Evolutionary conservation across 495 filamentous ascomycete genomes (phyloP).

Genomic region (Apodospora peruviana): DNA sequence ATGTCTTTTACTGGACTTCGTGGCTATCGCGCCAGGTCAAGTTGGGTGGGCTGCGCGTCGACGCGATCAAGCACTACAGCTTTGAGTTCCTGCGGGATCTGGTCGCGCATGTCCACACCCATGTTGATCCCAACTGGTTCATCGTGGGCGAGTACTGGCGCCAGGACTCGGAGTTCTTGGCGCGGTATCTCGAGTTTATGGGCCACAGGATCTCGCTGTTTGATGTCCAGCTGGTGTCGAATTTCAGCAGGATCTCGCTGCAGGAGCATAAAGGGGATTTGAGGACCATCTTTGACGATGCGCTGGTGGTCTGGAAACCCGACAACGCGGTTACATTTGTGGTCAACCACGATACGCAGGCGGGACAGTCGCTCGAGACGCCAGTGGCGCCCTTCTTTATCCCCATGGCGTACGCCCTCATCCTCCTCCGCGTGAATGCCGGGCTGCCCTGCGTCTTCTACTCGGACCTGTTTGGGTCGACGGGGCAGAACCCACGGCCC

Average conservation of each 20-base stretch:
- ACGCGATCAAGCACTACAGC: slow-evolving; percentile 72
- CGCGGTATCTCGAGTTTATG: slow-evolving; percentile 54
- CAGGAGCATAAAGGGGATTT: slow-evolving; percentile 29
- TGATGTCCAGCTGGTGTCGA: slow-evolving; percentile 62
- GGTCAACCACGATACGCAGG: slow-evolving; percentile 50
- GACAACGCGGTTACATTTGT: slow-evolving; percentile 58
- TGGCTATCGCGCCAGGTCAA: slow-evolving; percentile 59
- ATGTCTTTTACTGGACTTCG: slow-evolving; percentile 60
- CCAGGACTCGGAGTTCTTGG: slow-evolving; percentile 49
- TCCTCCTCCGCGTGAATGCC: slow-evolving; percentile 57
- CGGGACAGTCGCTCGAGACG: slow-evolving; percentile 29
- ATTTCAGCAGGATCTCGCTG: slow-evolving; percentile 53
- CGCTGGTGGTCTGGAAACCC: slow-evolving; percentile 53
- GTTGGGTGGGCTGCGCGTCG: slow-evolving; percentile 63
- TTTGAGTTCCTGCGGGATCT: slow-evolving; percentile 56
- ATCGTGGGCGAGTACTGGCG: slow-evolving; percentile 74
- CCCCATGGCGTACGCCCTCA: slow-evolving; percentile 55
- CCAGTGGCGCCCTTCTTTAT: slow-evolving; percentile 54
- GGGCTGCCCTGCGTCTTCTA: slow-evolving; percentile 72
- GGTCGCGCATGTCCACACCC: slow-evolving; percentile 33
- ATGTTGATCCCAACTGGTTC: slow-evolving; percentile 51
- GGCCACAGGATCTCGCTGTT: slow-evolving; percentile 56
- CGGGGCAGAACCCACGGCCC: slow-evolving; percentile 36
- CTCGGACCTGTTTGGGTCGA: slow-evolving; percentile 70
- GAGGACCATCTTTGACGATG: slow-evolving; percentile 53